Percentiles rank a stretch among this genome's conserved stretches.
phyloP scores from a whole-genome alignment of 257 asterid genomes.

The Nicotiana tomentosiformis region DNA sequence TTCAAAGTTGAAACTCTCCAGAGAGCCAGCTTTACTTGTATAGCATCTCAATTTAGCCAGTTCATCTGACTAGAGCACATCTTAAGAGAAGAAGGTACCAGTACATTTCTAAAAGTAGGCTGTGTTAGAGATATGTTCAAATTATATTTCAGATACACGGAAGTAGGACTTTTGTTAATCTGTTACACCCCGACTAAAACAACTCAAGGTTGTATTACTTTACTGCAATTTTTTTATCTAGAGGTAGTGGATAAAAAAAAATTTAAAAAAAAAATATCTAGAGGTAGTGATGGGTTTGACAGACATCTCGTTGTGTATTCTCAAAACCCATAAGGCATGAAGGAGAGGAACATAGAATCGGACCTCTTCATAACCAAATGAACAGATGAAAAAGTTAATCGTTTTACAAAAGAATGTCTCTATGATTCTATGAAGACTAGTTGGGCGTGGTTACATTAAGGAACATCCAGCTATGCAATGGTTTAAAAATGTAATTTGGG shows the following conservation, averaged over 20 bases:
- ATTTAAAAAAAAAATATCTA: not conserved
- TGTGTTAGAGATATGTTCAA: not conserved
- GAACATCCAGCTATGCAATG: not conserved
- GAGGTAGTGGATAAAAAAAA: no score
- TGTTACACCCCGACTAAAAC: not conserved
- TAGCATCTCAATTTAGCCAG: not conserved
- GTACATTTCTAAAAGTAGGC: not conserved
- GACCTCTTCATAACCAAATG: not conserved
- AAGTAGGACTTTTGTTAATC: not conserved
- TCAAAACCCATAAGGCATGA: not conserved
- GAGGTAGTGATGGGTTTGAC: not conserved
- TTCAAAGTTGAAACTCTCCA: not conserved
- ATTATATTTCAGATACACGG: not conserved
- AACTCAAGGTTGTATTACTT: not conserved
- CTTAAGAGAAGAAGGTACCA: not conserved
- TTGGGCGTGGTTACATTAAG: not conserved
- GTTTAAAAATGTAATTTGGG: not conserved
- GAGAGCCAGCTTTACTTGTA: not conserved
- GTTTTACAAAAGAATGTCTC: not conserved
- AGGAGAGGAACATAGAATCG: not conserved
- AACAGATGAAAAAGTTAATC: not conserved
- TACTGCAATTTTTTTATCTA: not conserved
- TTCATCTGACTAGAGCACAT: not conserved
- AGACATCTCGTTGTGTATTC: not conserved
- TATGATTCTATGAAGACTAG: not conserved